Conservation (phyloP, 106 monocot species). For the Allium cepa region DNA sequence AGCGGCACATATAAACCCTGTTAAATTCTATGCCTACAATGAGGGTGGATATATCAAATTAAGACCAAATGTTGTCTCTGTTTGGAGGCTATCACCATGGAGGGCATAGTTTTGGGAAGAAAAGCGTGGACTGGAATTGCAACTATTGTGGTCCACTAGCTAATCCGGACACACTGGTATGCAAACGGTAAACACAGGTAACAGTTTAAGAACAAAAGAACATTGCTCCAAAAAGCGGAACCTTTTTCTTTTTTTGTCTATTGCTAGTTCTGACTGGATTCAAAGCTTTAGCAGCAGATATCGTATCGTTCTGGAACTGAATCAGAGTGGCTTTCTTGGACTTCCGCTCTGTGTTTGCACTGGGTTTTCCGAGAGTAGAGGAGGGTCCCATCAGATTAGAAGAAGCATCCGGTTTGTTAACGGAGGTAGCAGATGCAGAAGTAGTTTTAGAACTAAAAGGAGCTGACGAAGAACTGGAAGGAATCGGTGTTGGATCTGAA, state of each 20-base stretch:
- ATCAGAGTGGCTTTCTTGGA: conserved; percentile 61
- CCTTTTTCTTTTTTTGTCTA: conserved; percentile 69
- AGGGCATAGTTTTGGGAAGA: too few species aligned
- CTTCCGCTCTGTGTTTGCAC: conserved; percentile 46
- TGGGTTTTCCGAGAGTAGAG: conserved; percentile 60
- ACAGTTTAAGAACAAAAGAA: background rate
- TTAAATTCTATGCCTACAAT: too few species aligned
- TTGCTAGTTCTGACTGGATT: conserved; percentile 66
- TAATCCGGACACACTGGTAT: background rate
- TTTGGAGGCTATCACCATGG: too few species aligned
- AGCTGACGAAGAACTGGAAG: conserved; percentile 13
- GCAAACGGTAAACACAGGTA: background rate
- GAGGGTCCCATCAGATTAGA: conserved; percentile 8
- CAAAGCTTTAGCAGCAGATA: conserved; percentile 86
- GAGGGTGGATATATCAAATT: too few species aligned
- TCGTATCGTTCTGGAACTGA: conserved; percentile 96
- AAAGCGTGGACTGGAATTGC: too few species aligned
- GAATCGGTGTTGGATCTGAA: conserved; percentile 54
- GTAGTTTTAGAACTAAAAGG: conserved; percentile 9
- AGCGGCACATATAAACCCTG: too few species aligned
- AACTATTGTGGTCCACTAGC: too few species aligned
- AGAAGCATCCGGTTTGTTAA: conserved; percentile 2
- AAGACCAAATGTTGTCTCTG: too few species aligned
- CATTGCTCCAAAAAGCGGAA: background rate
- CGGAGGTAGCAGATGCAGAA: conserved; percentile 12